Evolutionary conservation across 768 basidiomycete genomes (phyloP), one percentile per base, ranked within the genome.

Genomic region (Dendrothele bispora): DNA sequence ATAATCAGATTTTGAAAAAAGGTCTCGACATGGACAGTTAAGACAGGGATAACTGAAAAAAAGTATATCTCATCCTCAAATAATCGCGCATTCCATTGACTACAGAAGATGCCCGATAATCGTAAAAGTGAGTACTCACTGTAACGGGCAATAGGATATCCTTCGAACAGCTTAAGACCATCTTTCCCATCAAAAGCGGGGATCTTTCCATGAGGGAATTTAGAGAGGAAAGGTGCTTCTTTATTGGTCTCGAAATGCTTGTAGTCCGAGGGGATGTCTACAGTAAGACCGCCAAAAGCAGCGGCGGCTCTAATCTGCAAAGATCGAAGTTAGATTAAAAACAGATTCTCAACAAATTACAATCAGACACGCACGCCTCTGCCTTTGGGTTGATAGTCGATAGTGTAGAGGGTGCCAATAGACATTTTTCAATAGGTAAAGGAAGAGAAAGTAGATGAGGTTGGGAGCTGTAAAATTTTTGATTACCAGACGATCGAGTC

Each of bases 191-290:
- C 91, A 44, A 87, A 78, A 29, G 87, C 85, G 22, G 97, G 95
- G 56, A 95, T 80, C 74, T 92, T 91, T 47, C 88, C 86, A 49
- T 76, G 77, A 41, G 86, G 82, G 68, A 91, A 94, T 68, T 93
- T 50, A 50, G 70, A 62, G 39, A 80, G 62, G 66, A 83, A 91
- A 26, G 83, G 85, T 0, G 85, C 77, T 60, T 79, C 81, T 62
- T 79, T 80, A 75, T 90, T 90, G 61, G 80, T 78, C 56, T 82
- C 75, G 50, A 65, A 69, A 63, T 86, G 83, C 46, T 71, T 73
- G 64, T 87, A 88, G 46, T 55, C 59, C 17, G 69, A 67, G 14
- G 80, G 77, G 4, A 75, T 50, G 49, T 82, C 77, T 47, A 89
- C 53, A 39, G 80, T 73, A 51, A 88, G 58, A 29, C 81, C 84